phyloP scores from a whole-genome alignment of 2,329 filamentous ascomycete species.

The Cladosporium sp. region DNA sequence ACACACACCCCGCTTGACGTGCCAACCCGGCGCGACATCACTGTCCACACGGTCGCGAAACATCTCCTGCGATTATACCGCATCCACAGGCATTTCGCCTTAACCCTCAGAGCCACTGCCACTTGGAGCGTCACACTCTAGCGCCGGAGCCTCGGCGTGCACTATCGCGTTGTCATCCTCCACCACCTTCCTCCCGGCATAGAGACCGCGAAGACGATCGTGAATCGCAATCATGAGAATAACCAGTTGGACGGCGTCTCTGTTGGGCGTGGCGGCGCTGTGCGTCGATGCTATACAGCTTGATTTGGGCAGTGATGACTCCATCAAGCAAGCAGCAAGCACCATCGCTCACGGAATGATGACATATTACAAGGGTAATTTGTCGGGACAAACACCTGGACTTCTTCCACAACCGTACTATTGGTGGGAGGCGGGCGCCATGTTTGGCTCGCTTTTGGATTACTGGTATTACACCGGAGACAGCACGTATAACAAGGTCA shows the following conservation, averaged over 20 bases:
- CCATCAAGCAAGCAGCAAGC: slow-evolving; percentile 41
- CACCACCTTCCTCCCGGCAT: background rate
- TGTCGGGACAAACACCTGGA: slow-evolving; percentile 47
- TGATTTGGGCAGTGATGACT: slow-evolving; percentile 25
- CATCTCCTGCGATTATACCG: background rate
- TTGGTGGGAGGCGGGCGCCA: slow-evolving; percentile 62
- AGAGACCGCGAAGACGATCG: background rate
- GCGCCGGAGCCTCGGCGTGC: slow-evolving; percentile 1
- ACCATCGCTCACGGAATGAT: slow-evolving; percentile 47
- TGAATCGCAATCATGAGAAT: background rate
- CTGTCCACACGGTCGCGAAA: slow-evolving; percentile 3
- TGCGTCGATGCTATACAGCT: slow-evolving; percentile 7
- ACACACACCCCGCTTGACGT: slow-evolving; percentile 6
- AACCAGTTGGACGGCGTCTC: background rate
- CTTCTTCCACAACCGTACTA: slow-evolving; percentile 58
- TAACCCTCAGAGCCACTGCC: background rate
- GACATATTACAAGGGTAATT: slow-evolving; percentile 50
- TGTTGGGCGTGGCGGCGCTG: background rate
- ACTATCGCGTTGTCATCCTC: background rate
- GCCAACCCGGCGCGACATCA: background rate
- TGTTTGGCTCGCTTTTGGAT: slow-evolving; percentile 65
- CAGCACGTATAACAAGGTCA: slow-evolving; percentile 55
- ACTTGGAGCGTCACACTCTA: background rate
- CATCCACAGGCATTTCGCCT: background rate
- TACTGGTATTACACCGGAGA: slow-evolving; percentile 68